These are phyloP conservation scores for Magnusiomyces fungicola DNA, from an alignment of 1,139 yeast genomes.

Conservation along the genomic window DNA sequence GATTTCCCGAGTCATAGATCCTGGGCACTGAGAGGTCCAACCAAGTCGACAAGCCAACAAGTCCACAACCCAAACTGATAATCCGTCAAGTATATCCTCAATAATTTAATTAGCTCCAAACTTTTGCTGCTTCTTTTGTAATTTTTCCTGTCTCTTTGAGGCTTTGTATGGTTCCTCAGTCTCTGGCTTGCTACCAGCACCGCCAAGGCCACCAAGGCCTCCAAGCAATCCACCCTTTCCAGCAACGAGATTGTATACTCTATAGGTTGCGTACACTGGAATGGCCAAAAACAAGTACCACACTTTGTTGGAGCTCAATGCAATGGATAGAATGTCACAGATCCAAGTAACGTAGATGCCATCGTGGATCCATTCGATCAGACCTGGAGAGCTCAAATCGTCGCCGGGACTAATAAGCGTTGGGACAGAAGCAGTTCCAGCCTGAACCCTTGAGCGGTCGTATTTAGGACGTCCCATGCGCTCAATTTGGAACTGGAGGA, in stretches of 20 bases:
- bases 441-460: constrained; percentile 20
- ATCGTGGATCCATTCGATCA: constrained; percentile 74
- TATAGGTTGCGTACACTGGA: constrained; percentile 52
- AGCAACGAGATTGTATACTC: constrained; percentile 33
- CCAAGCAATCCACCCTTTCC: constrained; percentile 9
- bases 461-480: constrained; percentile 58
- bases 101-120: too few relatives aligned
- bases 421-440: constrained; percentile 2
- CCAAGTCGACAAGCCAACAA: too few relatives aligned
- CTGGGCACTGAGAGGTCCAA: too few relatives aligned
- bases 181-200: constrained; percentile 17
- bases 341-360: constrained; percentile 63
- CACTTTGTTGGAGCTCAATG: constrained; percentile 51
- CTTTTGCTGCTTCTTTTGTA: constrained; percentile 42
- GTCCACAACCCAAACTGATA: too few relatives aligned
- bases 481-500: constrained; percentile 53
- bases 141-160: constrained; percentile 48
- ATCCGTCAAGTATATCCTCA: too few relatives aligned
- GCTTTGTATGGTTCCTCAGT: constrained; percentile 9
- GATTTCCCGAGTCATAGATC: too few relatives aligned
- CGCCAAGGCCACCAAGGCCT: constrained; percentile 18
- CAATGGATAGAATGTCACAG: constrained; percentile 47
- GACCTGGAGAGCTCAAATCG: constrained; percentile 58
- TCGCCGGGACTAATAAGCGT: constrained; percentile 51
- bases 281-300: constrained; percentile 48